Evolutionary conservation across 1,284 basidiomycete genomes (phyloP), one percentile per base, ranked within the genome.

Genomic region (Inonotus obliquus): DNA sequence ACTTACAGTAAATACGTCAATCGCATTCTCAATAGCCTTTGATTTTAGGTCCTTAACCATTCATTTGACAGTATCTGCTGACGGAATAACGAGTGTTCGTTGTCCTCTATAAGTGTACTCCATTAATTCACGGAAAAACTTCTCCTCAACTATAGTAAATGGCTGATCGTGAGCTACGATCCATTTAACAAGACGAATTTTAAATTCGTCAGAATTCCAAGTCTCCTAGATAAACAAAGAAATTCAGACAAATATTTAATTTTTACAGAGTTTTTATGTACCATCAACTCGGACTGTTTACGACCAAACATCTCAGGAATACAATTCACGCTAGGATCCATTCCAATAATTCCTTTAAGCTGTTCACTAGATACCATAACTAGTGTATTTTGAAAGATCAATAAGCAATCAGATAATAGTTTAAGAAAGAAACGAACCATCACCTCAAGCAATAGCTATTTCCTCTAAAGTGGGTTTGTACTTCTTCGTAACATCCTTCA

Each of bases 91-190:
- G 4, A 64, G 54, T 9, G 32, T 32, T 1, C 14, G 29, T 25
- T 27, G n/a, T 11, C 25, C 17, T 13, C 61, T 32, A 19, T 53
- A 54, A 19, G 57, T 57, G 62, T 72, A 75, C 0, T 59, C 19
- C 0, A 75, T 45, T 3, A 75, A 19, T 0, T 32, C 38, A 2
- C 37, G 14, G 51, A 75, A 73, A 54, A 70, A 67, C 1, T 67
- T 63, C 21, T 68, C 64, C 11, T 75, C 71, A 19, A 74, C 69
- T 48, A 69, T 67, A 5, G 72, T 68, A 63, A 74, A 74, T 5
- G 72, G 73, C 48, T 73, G 71, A 55, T 75, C 70, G 54, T 67
- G 69, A n/a, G 68, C 62, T 13, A 72, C 65, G 7, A 73, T 65
- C 70, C 71, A 75, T 27, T 70, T 64, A 6, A 64, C 62, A 0